Base-by-base conservation (phyloP, 768 basidiomycete genomes). In the Pleurotus citrinopileatus region DNA sequence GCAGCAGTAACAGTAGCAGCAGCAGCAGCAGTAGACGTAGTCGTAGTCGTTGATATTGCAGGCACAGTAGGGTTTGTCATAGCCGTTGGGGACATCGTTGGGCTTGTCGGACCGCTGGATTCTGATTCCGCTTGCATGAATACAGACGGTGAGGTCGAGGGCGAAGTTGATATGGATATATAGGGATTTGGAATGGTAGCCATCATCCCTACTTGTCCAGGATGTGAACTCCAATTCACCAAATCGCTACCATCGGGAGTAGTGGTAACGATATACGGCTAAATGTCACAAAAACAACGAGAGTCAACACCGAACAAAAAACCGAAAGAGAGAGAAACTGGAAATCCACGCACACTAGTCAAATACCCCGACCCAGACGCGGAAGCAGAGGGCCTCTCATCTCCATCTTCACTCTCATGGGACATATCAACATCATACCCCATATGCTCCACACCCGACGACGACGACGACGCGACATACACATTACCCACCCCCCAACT, bases 341-440 rank as follows among this genome's bases (percentile, higher is more conserved):
- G 32, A 34, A 34, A 34, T 34, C 32, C n/a, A 61, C 59, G 37
- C 36, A 71, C 68, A 60, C 65, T 60, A 20, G 63, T 22, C 43
- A 62, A 68, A 25, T 57, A 60, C 32, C 58, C 57, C 48, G 62
- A 58, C 34, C 65, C 67, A n/a, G n/a, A n/a, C n/a, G n/a, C n/a
- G n/a, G n/a, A n/a, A n/a, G n/a, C n/a, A n/a, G n/a, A n/a, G 3
- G 2, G 32, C n/a, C 32, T 34, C n/a, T 34, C 32, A n/a, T 34
- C 32, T 25, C 63, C 57, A 15, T 22, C 28, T 20, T 32, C 19
- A 38, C 37, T 27, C 7, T 19, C 38, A 15, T 40, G 12, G 3
- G 55, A 60, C n/a, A n/a, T n/a, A n/a, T n/a, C n/a, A 50, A 59
- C 55, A 19, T 63, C 63, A 42, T 68, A 71, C 7, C 68, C 68